Conservation (phyloP, 1,284 basidiomycete genomes). For the Clitocybe nebularis region DNA sequence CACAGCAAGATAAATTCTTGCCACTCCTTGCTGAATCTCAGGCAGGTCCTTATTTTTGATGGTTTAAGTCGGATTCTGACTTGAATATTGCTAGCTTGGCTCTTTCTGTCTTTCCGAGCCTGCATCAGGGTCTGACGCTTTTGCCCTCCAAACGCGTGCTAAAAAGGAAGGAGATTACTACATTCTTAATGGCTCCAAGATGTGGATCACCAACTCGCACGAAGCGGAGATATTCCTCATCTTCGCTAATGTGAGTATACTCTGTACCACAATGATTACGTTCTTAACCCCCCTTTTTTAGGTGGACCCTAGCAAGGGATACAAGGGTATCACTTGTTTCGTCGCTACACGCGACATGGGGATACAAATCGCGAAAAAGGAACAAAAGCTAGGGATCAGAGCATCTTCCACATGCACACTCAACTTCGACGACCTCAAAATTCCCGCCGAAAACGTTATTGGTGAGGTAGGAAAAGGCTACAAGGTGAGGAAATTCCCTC, state of each 20-base stretch:
- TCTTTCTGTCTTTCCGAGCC: constrained; percentile 96
- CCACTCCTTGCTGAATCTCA: constrained; percentile 79
- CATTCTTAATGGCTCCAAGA: constrained; percentile 93
- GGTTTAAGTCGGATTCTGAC: constrained; percentile 2
- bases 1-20: constrained; percentile 87
- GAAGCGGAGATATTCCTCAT: constrained; percentile 95
- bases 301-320: constrained; percentile 91
- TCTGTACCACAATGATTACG: no score
- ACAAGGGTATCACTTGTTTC: constrained; percentile 99
- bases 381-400: constrained; percentile 95
- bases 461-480: constrained; percentile 94
- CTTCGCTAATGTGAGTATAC: constrained; percentile 80
- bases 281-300: constrained; percentile 22
- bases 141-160: constrained; percentile 92
- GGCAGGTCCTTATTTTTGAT: no score
- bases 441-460: constrained; percentile 92
- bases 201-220: constrained; percentile 99
- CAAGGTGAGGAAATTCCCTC: constrained; percentile 49
- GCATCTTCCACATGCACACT: constrained; percentile 97
- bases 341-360: constrained; percentile 96
- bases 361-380: constrained; percentile 97
- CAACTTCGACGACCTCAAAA: constrained; percentile 92
- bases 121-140: constrained; percentile 93
- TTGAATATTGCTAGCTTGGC: constrained; percentile 60
- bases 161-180: constrained; percentile 83